Base-by-base conservation (phyloP, 2,329 filamentous ascomycete genomes). In the Colletotrichum graminicola region DNA sequence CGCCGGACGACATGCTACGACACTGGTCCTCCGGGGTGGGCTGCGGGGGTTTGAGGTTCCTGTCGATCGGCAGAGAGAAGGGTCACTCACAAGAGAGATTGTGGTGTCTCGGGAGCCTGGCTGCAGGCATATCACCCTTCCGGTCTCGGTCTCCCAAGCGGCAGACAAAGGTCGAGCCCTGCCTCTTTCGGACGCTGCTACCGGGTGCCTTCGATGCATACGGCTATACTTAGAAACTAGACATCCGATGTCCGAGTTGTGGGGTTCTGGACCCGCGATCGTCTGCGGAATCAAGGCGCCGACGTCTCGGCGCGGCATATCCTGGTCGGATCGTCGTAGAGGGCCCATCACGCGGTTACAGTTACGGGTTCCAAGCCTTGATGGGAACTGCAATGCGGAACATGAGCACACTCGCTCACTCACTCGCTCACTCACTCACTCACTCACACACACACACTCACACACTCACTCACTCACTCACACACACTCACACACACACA, bases 291-390 rank as follows among this genome's bases (percentile, higher is more conserved):
- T 29, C 34, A 26, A 56, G 67, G 7, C 34, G 51, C 56, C 67
- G 51, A 62, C 34, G 56, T 71, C 32, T 60, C n/a, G 63, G 62
- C 56, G 55, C 55, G 41, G 57, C 26, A 47, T 60, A 49, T 61
- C 14, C 57, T 36, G 6, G 43, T 47, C 57, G 45, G n/a, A 11
- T 36, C 21, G 29, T 23, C 41, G 21, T n/a, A 32, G 21, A 34
- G 32, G 32, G n/a, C 62, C 62, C 12, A n/a, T 68, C 0, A 52
- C 39, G 16, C 54, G n/a, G 39, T 61, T 49, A 54, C 39, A 18
- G 67, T 41, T 60, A 49, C 62, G 7, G 60, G 51, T 56, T 45
- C 29, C 45, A 43, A 65, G 29, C 34, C 45, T 36, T 45, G 12
- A n/a, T 45, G n/a, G 12, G 18, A 43, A 43, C 3, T 36, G 11